Percentiles rank a stretch among this genome's conserved stretches.
Conservation (phyloP, 2,329 filamentous ascomycete genomes). For the Talaromyces sp. region DNA sequence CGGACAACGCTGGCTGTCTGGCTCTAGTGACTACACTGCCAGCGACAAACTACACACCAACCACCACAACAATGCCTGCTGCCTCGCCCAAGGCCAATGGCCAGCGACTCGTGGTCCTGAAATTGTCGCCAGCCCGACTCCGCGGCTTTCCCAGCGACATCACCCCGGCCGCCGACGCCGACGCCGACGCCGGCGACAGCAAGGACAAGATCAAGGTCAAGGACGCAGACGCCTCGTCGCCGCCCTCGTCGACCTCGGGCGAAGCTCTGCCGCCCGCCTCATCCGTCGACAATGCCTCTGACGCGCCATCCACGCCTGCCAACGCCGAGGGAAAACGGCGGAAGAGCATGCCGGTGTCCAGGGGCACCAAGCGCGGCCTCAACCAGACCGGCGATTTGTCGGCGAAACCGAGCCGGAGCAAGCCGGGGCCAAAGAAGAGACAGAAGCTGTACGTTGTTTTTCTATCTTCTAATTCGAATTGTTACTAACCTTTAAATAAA, state of each 20-base stretch:
- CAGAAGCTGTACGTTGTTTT: slow-evolving; percentile 71
- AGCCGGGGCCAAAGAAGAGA: slow-evolving; percentile 97
- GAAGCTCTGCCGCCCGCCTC: slow-evolving; percentile 30
- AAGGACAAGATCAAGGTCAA: neutral
- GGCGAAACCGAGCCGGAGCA: slow-evolving; percentile 66
- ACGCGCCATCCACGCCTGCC: slow-evolving; percentile 36
- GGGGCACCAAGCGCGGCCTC: slow-evolving; percentile 56
- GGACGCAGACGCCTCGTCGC: slow-evolving; percentile 17
- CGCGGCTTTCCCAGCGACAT: slow-evolving; percentile 26
- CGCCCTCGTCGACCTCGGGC: slow-evolving; percentile 33
- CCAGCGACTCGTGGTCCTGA: slow-evolving; percentile 36
- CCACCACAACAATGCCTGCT: slow-evolving; percentile 20
- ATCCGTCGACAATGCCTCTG: slow-evolving; percentile 39
- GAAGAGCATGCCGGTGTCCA: slow-evolving; percentile 69
- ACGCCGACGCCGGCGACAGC: neutral
- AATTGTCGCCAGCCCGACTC: slow-evolving; percentile 33
- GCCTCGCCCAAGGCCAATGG: slow-evolving; percentile 26
- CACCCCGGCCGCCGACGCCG: slow-evolving; percentile 17
- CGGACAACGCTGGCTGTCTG: too few species aligned
- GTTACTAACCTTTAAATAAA: neutral
- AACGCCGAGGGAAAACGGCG: slow-evolving; percentile 53
- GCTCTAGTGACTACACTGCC: too few species aligned
- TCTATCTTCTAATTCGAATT: neutral
- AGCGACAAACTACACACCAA: neutral
- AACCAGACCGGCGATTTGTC: slow-evolving; percentile 54